Conservation (phyloP, 176 grass and related monocot species). For the Phragmites australis region DNA sequence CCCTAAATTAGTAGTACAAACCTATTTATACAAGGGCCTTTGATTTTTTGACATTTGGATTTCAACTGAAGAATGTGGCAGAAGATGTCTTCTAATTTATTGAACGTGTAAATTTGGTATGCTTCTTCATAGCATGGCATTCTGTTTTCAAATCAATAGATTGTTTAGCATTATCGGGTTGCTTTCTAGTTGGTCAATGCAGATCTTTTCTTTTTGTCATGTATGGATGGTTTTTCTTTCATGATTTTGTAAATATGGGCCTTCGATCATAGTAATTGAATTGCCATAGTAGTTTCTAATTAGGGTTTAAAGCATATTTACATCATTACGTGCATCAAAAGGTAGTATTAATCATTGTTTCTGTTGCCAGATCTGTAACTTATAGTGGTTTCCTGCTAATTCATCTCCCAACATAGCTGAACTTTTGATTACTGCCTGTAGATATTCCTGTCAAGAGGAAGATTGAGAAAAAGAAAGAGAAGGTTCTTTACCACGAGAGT, state of each 20-base stretch:
- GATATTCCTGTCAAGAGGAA: conserved; percentile 71
- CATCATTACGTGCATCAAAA: not conserved
- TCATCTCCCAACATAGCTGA: not conserved
- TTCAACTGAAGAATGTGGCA: not conserved
- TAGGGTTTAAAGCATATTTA: not conserved
- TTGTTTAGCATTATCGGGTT: not conserved
- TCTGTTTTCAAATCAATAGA: not conserved
- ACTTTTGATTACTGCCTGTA: not conserved
- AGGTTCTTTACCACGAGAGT: too few relatives aligned
- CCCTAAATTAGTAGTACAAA: not conserved
- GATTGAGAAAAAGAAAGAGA: conserved; percentile 70
- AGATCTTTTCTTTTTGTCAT: not conserved
- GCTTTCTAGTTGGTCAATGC: not conserved
- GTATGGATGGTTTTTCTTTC: not conserved
- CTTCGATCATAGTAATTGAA: not conserved
- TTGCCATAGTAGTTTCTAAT: not conserved
- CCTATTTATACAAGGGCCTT: not conserved
- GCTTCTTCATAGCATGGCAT: too few relatives aligned
- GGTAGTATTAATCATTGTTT: not conserved
- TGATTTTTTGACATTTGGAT: not conserved
- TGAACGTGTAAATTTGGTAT: too few relatives aligned
- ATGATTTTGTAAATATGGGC: not conserved
- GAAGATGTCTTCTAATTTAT: not conserved
- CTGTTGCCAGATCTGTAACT: not conserved
- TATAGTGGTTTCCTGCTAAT: not conserved